These are phyloP conservation scores for Aureobasidium sp. DNA, from an alignment of 2,329 filamentous ascomycete genomes.

Conservation along the genomic window DNA sequence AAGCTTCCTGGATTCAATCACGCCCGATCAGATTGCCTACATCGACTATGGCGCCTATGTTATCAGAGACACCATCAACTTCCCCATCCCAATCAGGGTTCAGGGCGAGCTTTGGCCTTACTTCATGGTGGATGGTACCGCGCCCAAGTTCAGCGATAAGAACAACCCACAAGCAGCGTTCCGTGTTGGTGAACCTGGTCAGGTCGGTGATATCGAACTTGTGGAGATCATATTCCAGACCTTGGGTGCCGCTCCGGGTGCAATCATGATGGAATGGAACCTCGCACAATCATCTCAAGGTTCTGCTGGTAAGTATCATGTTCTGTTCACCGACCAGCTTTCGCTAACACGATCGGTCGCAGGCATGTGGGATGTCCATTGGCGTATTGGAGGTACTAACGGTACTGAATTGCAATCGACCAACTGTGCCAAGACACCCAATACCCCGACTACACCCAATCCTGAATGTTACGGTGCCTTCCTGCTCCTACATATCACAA, in stretches of 20 bases:
- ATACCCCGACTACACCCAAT: conserved; percentile 44
- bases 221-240: conserved; percentile 67
- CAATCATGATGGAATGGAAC: conserved; percentile 68
- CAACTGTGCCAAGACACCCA: conserved; percentile 69
- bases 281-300: conserved; percentile 41
- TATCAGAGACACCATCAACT: conserved; percentile 47
- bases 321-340: too few species aligned
- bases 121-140: conserved; percentile 66
- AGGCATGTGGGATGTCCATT: conserved; percentile 53
- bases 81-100: conserved; percentile 66
- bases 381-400: conserved; percentile 45
- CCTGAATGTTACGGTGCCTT: conserved; percentile 67
- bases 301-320: conserved; percentile 36
- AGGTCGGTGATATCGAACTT: conserved; percentile 61
- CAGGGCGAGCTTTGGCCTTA: conserved; percentile 79
- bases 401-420: conserved; percentile 63
- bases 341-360: conserved; percentile 17
- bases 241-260: conserved; percentile 59
- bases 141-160: conserved; percentile 37
- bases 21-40: conserved; percentile 49
- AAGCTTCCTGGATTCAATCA: conserved; percentile 55
- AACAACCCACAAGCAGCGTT: conserved; percentile 57
- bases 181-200: conserved; percentile 57
- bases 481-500: conserved; percentile 42
- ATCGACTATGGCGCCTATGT: conserved; percentile 53